phyloP scores from a whole-genome alignment of 257 asterid species.

The Solanum okadae region DNA sequence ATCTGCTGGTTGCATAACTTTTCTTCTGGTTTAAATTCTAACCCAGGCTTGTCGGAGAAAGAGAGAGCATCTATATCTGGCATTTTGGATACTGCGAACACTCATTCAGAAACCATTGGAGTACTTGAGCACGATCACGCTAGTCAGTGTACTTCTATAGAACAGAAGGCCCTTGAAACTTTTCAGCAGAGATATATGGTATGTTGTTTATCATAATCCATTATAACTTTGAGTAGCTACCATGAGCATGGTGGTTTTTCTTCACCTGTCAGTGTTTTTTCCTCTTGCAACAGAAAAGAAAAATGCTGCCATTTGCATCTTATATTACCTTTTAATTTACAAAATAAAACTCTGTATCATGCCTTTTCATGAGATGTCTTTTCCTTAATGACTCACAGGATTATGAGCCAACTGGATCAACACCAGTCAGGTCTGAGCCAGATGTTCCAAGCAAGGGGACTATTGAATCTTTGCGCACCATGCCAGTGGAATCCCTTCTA shows the following conservation, averaged over 20 bases:
- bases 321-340: not conserved
- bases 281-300: not conserved
- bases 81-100: constrained; percentile 33
- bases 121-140: constrained; percentile 46
- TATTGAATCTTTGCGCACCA: constrained; percentile 63
- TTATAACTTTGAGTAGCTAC: not conserved
- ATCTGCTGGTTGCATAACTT: not conserved
- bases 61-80: constrained; percentile 41
- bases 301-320: not conserved
- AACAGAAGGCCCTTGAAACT: constrained; percentile 44
- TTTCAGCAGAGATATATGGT: constrained; percentile 59
- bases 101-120: constrained; percentile 46
- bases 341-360: not conserved
- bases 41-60: constrained; percentile 51
- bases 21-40: not conserved
- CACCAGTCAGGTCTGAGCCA: constrained; percentile 51
- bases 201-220: not conserved
- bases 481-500: constrained; percentile 63
- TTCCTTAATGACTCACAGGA: constrained; percentile 33
- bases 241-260: not conserved
- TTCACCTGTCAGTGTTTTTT: not conserved
- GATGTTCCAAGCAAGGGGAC: constrained; percentile 61
- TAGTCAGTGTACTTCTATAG: constrained; percentile 38
- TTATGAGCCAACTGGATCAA: constrained; percentile 65
- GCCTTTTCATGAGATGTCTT: not conserved